Evolutionary conservation across 2,329 filamentous ascomycete species (phyloP), one percentile per base, ranked within the genome.

Genomic region (Ilyonectria destructans): DNA sequence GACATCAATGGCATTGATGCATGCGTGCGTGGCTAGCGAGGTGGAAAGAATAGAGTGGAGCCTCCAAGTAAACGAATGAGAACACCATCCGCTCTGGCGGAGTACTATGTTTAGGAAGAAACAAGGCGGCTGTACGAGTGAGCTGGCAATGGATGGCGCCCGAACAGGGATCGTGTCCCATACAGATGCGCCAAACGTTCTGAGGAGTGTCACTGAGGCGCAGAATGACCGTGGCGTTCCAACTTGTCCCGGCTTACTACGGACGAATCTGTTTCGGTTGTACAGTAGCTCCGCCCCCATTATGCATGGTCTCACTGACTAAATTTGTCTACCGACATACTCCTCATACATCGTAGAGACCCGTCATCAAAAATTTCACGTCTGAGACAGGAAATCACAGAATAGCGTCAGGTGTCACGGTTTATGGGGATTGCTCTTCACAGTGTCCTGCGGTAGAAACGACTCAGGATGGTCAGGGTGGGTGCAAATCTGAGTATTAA

Each of bases 201-300:
- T 8, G 40, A n/a, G 40, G 52, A 37, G 13, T 52, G 61, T 52
- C 55, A 54, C 37, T 49, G 21, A 8, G 35, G 48, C 37, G 55
- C 37, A 49, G 26, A 45, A 55, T 48, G 48, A 45, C 40, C 37
- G 46, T 58, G 55, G 23, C 55, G 6, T 46, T 59, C 62, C 62
- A 55, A 48, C 3, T 31, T 29, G 19, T 43, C 35, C 26, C 62
- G 62, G 55, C 56, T 59, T 65, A 59, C 48, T 48, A 55, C 52
- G 33, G 55, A 58, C 26, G 9, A 12, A 13, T n/a, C 26, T 31
- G 4, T 51, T 21, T 5, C 7, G 7, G 26, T 33, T 31, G 15
- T 26, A 31, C 31, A n/a, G 10, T n/a, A 2, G 26, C 48, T 51
- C 26, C 26, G 48, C 48, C 26, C 26, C 48, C 17, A 31, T 33